Evolutionary conservation across 768 basidiomycete species (phyloP), one percentile per base, ranked within the genome.

Genomic region (Gautieria morchelliformis): DNA sequence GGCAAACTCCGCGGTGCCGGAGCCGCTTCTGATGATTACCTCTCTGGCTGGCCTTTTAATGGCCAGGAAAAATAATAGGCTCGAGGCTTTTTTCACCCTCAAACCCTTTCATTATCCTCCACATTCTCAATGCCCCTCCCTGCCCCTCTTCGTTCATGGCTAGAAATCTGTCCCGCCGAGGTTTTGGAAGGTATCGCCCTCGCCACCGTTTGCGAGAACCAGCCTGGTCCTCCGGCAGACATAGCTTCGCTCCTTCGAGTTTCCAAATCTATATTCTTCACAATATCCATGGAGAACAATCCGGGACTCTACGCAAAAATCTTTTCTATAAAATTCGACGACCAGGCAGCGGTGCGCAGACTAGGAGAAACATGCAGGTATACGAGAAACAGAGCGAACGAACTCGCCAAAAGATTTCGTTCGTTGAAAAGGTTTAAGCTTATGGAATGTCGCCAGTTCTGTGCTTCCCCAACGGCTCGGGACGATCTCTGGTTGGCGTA

Each of bases 401-500:
- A 46, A 27, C 45, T 46, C 12, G 24, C 12, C 19, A 46, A 27
- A 46, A 19, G 45, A 10, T 46, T 46, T 17, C 8, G 3, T 2
- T 20, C 45, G 10, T 46, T 46, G 10, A 46, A 27, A 46, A 11
- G 45, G 45, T 27, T 46, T 27, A 46, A 46, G n/a, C 7, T 20
- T 17, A 27, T 20, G 19, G 3, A 4, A 4, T 46, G 24, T 46
- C 45, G 19, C 2, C 19, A 14, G 5, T 27, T 46, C 50, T 27
- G 14, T 11, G 49, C 2, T 22, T 20, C 20, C n/a, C 30, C 14
- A 42, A 56, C 41, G 17, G 11, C 44, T 40, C 42, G n/a, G 7
- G 51, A 68, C 19, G 73, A 78, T 66, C 72, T 88, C 20, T 78
- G 76, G 68, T 68, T 67, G 0, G 73, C 74, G 5, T 80, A 77